Evolutionary conservation across 106 monocot species (phyloP).

Genomic region (Phalaenopsis equestris): DNA sequence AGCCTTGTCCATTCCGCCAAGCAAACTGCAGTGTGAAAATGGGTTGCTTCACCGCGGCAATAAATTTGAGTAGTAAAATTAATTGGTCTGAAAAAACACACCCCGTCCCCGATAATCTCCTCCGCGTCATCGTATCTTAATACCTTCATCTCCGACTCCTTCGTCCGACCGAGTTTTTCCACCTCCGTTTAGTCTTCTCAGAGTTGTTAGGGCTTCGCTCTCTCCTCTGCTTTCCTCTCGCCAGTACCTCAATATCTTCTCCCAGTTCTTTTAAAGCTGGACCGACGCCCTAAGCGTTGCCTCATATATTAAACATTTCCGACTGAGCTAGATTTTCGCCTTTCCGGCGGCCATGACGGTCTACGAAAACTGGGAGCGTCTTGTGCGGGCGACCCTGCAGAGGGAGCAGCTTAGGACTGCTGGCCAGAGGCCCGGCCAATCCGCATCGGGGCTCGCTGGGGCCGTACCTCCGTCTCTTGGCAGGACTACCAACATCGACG

Average conservation of each 20-base stretch:
- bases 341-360: slow-evolving; percentile 24
- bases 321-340: not conserved
- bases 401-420: slow-evolving; percentile 49
- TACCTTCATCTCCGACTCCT: not conserved
- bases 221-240: not conserved
- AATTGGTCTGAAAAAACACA: not conserved
- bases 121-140: not conserved
- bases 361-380: slow-evolving; percentile 82
- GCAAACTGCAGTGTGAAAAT: no score
- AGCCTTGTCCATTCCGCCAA: no score
- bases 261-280: not conserved
- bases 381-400: slow-evolving; percentile 67
- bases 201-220: not conserved
- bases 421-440: slow-evolving; percentile 27
- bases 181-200: not conserved
- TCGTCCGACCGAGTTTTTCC: not conserved
- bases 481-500: slow-evolving; percentile 65
- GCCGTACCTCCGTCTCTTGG: slow-evolving; percentile 73
- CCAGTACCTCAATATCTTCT: not conserved
- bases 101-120: not conserved
- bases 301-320: not conserved
- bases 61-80: no score
- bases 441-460: slow-evolving; percentile 47
- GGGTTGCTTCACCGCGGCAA: not conserved
- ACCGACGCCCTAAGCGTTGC: not conserved